Evolutionary conservation across 345 rosid genomes (phyloP).

Genomic region (Lumnitzera racemosa): DNA sequence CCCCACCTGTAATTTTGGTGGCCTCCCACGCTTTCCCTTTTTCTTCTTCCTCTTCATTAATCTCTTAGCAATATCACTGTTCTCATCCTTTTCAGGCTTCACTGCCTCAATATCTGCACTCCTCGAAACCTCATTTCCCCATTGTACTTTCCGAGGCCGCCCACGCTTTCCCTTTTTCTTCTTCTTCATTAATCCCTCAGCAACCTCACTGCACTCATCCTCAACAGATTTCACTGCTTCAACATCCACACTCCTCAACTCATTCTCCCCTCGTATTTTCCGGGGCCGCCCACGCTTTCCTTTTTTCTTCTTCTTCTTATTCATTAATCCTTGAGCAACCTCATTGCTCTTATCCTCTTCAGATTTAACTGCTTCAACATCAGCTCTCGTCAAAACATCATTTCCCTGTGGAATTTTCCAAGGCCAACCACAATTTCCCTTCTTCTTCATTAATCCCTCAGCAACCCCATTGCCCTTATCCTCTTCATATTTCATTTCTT

Average conservation of each 20-base stretch:
- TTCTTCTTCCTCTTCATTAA: slow-evolving; percentile 4
- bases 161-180: slow-evolving; percentile 14
- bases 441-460: slow-evolving; percentile 8
- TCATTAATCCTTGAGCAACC: too few relatives aligned
- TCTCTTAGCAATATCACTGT: slow-evolving; percentile 1
- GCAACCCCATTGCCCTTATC: slow-evolving; percentile 1
- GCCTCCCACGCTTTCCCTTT: slow-evolving; percentile 20
- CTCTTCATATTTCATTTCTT: background rate
- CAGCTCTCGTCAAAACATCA: slow-evolving; percentile 3
- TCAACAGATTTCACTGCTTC: background rate
- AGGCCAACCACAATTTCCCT: slow-evolving; percentile 30
- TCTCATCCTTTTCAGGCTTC: slow-evolving; percentile 2
- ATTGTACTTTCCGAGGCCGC: slow-evolving; percentile 17
- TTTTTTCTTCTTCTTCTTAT: background rate
- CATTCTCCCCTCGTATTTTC: background rate
- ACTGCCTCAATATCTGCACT: background rate
- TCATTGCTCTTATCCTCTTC: slow-evolving; percentile 5
- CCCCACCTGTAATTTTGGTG: slow-evolving; percentile 19
- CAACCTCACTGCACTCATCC: background rate
- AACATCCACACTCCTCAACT: background rate
- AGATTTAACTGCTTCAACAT: background rate
- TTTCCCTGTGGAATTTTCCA: slow-evolving; percentile 12
- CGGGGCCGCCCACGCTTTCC: slow-evolving; percentile 4
- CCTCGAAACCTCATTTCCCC: slow-evolving; percentile 1
- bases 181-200: background rate